Evolutionary conservation across 768 basidiomycete genomes (phyloP).

Genomic region (Cantharellus cinnabarinus): DNA sequence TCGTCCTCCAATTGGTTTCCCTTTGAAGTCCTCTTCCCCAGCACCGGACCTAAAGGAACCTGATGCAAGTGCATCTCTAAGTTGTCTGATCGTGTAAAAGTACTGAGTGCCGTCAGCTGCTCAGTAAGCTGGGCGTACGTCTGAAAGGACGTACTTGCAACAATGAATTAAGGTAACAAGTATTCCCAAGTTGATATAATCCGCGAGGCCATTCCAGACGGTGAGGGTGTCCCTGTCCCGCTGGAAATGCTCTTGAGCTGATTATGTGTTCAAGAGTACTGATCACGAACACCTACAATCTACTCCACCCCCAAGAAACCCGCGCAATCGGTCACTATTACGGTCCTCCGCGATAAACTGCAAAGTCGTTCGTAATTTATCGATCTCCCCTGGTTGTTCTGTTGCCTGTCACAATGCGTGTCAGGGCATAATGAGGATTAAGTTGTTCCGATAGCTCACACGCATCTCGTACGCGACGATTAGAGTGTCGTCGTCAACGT

Average conservation of each 20-base stretch:
- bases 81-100: constrained; percentile 87
- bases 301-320: constrained; percentile 40
- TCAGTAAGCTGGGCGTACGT: neutral
- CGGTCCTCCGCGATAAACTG: constrained; percentile 51
- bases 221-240: constrained; percentile 32
- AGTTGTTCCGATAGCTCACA: constrained; percentile 23
- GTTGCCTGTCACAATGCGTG: constrained; percentile 30
- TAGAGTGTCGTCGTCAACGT: constrained; percentile 61
- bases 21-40: constrained; percentile 63
- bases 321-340: constrained; percentile 48
- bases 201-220: constrained; percentile 61
- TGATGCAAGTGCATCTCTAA: constrained; percentile 47
- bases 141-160: constrained; percentile 30
- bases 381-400: constrained; percentile 43
- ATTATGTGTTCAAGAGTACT: neutral
- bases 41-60: constrained; percentile 26
- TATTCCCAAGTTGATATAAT: constrained; percentile 74
- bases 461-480: constrained; percentile 51
- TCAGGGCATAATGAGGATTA: neutral
- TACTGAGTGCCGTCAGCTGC: constrained; percentile 30
- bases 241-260: neutral
- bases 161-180: constrained; percentile 69
- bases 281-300: constrained; percentile 40
- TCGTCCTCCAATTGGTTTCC: constrained; percentile 74
- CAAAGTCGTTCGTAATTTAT: constrained; percentile 56